Base-by-base conservation (phyloP, 1,284 basidiomycete genomes). In the Takashimella tepidaria region DNA sequence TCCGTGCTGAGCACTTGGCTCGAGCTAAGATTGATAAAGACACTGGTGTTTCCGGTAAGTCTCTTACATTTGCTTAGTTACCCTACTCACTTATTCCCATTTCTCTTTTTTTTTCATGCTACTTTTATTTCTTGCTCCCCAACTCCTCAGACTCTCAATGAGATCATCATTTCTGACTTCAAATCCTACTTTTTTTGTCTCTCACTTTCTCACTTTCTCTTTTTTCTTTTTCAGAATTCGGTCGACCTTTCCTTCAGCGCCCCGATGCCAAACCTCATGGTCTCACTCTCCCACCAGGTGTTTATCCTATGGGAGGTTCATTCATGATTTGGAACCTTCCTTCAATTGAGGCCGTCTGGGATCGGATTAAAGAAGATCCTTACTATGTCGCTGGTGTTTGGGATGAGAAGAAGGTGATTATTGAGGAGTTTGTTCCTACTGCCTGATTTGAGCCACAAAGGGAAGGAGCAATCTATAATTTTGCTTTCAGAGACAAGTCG, bases 351-450 rank as follows among this genome's bases (percentile, higher is more conserved):
- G 59, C 55, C 8, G 57, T 51, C 27, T 57, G 57, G 56, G 55
- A 50, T 8, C 40, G 64, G 31, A 41, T 67, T 37, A 59, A 62
- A 53, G 50, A 47, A 5, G 64, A 67, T 49, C 52, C 57, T 19
- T 67, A 64, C 49, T 67, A 58, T 58, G 60, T 47, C 11, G 61
- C 58, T 19, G 60, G 59, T 1, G 56, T 67, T 3, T 67, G 64
- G 64, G 59, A 67, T 44, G 61, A 62, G 54, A 59, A 63, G 49
- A 54, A 59, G 16, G 56, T 57, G 50, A 41, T 46, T 24, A 55
- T 66, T 19, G 54, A 59, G n/a, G 59, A 66, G 57, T 49, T 66
- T 23, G n/a, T 56, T 23, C 26, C 16, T 6, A 44, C 31, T 37
- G 31, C 31, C 31, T 37, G 16, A 16, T n/a, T n/a, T n/a, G n/a